Conservation (phyloP, 2,329 filamentous ascomycete species). For the Phaeosphaeriaceae sp. region DNA sequence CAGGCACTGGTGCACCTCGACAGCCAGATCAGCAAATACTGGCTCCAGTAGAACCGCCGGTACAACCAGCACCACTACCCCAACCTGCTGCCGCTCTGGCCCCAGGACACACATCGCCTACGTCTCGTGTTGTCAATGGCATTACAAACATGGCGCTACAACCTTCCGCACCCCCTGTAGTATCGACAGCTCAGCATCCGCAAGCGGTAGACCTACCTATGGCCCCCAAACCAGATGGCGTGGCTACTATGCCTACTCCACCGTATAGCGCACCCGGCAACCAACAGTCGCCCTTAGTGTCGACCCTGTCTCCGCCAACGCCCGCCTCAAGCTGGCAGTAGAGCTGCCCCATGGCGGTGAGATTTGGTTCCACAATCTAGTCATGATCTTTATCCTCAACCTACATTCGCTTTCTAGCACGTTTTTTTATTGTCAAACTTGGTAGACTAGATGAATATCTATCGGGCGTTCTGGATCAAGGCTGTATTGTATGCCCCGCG, state of each 20-base stretch:
- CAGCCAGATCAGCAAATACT: conserved; percentile 10
- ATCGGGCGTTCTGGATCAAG: neutral
- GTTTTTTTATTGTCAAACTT: neutral
- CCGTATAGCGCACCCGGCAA: conserved; percentile 6
- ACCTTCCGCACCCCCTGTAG: neutral
- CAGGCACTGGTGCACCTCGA: conserved; percentile 3
- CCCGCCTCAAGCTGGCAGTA: conserved; percentile 28
- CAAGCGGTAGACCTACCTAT: conserved; percentile 5
- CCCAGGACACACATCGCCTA: neutral
- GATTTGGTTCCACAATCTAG: neutral
- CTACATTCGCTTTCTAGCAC: neutral
- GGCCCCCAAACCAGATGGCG: conserved; percentile 15
- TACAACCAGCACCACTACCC: conserved; percentile 4
- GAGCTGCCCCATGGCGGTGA: neutral
- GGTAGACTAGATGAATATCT: conserved; percentile 1
- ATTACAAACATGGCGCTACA: conserved; percentile 6
- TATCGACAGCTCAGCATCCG: too few relatives aligned
- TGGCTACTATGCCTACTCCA: conserved; percentile 26
- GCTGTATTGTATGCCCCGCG: too few relatives aligned
- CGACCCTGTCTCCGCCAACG: conserved; percentile 3
- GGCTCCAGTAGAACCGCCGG: neutral
- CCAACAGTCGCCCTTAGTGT: neutral
- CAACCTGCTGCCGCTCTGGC: neutral
- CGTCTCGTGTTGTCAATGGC: conserved; percentile 10
- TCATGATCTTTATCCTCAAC: neutral